Conservation (phyloP, 2,329 filamentous ascomycete species). For the Aspergillus brasiliensis region DNA sequence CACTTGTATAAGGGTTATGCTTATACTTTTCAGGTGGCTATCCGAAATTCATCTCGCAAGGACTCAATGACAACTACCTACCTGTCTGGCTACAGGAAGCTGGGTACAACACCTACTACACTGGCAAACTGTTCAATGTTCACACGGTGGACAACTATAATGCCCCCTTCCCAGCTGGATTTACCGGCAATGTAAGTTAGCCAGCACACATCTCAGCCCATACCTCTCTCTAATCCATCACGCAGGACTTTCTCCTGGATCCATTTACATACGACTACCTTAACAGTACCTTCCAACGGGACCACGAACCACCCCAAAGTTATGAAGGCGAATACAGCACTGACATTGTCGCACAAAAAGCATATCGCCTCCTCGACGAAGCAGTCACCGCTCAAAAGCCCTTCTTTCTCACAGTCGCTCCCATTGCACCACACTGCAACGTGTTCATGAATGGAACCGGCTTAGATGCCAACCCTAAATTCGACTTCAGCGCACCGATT, state of each 20-base stretch:
- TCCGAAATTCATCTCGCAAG: conserved; percentile 54
- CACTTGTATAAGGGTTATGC: neutral
- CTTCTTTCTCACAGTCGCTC: conserved; percentile 67
- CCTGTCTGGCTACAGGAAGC: conserved; percentile 55
- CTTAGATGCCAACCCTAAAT: conserved; percentile 27
- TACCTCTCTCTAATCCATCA: neutral
- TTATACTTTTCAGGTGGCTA: conserved; percentile 39
- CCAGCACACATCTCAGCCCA: too few species aligned
- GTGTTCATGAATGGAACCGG: conserved; percentile 51
- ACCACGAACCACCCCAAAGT: conserved; percentile 56
- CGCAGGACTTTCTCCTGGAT: conserved; percentile 39
- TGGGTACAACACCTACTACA: conserved; percentile 58
- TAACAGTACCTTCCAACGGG: conserved; percentile 63
- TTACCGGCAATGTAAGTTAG: conserved; percentile 19
- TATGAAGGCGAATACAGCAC: conserved; percentile 57
- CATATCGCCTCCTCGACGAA: conserved; percentile 60
- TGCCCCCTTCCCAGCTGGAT: conserved; percentile 37
- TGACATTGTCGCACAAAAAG: conserved; percentile 61
- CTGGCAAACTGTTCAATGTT: conserved; percentile 57
- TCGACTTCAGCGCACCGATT: conserved; percentile 49
- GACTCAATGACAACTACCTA: conserved; percentile 54
- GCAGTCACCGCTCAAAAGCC: conserved; percentile 55
- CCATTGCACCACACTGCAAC: conserved; percentile 64
- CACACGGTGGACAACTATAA: conserved; percentile 55
- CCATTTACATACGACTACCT: conserved; percentile 64